Percentiles rank a stretch among this genome's conserved stretches.
These are phyloP conservation scores for Aphanoascus verrucosus DNA, from an alignment of 2,329 filamentous ascomycete genomes.

Conservation along the genomic window DNA sequence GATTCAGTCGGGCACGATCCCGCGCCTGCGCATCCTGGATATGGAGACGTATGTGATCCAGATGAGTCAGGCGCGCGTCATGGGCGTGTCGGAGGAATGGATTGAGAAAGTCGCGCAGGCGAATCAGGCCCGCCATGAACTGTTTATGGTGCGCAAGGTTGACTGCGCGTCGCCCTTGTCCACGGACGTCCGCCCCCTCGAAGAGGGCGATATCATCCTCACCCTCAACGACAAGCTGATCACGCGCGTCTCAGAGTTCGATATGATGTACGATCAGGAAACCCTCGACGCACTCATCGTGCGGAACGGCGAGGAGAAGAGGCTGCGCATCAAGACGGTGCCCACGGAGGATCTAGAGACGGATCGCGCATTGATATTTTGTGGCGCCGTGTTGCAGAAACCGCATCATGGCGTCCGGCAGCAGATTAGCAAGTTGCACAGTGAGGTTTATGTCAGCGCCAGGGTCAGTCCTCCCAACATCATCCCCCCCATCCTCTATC, in stretches of 20 bases:
- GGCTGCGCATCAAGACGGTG: slow-evolving; percentile 69
- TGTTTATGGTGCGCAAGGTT: slow-evolving; percentile 97
- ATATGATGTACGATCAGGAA: slow-evolving; percentile 90
- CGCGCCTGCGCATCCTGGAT: slow-evolving; percentile 78
- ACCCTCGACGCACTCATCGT: slow-evolving; percentile 75
- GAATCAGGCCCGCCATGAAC: slow-evolving; percentile 84
- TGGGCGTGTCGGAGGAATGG: slow-evolving; percentile 95
- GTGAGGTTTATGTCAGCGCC: slow-evolving; percentile 90
- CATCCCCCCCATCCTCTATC: neutral
- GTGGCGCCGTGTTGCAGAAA: slow-evolving; percentile 81
- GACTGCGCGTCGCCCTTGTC: slow-evolving; percentile 46
- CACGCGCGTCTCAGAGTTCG: slow-evolving; percentile 83
- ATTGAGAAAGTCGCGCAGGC: slow-evolving; percentile 79
- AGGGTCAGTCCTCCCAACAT: slow-evolving; percentile 36
- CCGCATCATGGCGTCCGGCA: slow-evolving; percentile 94
- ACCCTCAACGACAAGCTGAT: slow-evolving; percentile 86
- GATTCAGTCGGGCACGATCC: slow-evolving; percentile 64
- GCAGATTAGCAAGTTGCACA: slow-evolving; percentile 92
- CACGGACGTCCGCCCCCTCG: slow-evolving; percentile 49
- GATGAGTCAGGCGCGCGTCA: slow-evolving; percentile 92
- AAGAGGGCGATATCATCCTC: slow-evolving; percentile 86
- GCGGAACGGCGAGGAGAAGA: slow-evolving; percentile 69
- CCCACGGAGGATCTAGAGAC: slow-evolving; percentile 86
- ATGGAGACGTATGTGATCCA: slow-evolving; percentile 92
- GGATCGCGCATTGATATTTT: slow-evolving; percentile 83